Evolutionary conservation across 1,284 basidiomycete species (phyloP), one percentile per base, ranked within the genome.

Genomic region (Exobasidium rhododendri): DNA sequence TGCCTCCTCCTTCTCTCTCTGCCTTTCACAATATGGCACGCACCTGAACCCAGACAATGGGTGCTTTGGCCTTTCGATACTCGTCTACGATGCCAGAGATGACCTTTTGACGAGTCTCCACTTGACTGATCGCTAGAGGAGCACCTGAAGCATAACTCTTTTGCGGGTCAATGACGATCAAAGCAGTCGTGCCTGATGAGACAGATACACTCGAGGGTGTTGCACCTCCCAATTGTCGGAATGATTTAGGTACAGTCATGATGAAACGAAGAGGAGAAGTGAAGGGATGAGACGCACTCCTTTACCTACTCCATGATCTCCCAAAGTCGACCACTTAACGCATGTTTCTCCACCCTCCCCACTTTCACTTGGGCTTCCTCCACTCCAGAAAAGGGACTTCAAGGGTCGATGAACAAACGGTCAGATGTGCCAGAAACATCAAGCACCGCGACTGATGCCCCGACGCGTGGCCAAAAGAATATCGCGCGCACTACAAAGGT

Each of bases 211-310:
- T 26, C 47, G 47, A 50, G 20, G 47, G 10, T 10, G 47, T 7
- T 10, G 22, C 22, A 20, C 47, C 47, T 7, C 10, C 47, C 47
- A 50, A 10, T 20, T 50, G 47, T 10, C 47, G 47, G 22, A 50
- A 50, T 7, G 47, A 50, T 50, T 50, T 24, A 31, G 47, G 47
- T 31, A 31, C 47, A 10, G 29, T 7, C 29, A 50, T 50, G 47
- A 7, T 50, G 35, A 40, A 40, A 40, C 7, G 35, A 10, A 40
- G 17, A 40, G 35, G 7, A 40, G 35, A 40, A 40, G 35, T 7
- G 17, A 40, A 40, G 35, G 17, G 35, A n/a, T n/a, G n/a, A n/a
- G n/a, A n/a, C n/a, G n/a, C n/a, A n/a, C n/a, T n/a, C n/a, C n/a
- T n/a, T n/a, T n/a, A n/a, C n/a, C n/a, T n/a, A n/a, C n/a, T n/a